A percentile compares a stretch with the other conserved stretches of the same genome.
Conservation (phyloP, 2,329 filamentous ascomycete species). For the Sporothrix humicola region DNA sequence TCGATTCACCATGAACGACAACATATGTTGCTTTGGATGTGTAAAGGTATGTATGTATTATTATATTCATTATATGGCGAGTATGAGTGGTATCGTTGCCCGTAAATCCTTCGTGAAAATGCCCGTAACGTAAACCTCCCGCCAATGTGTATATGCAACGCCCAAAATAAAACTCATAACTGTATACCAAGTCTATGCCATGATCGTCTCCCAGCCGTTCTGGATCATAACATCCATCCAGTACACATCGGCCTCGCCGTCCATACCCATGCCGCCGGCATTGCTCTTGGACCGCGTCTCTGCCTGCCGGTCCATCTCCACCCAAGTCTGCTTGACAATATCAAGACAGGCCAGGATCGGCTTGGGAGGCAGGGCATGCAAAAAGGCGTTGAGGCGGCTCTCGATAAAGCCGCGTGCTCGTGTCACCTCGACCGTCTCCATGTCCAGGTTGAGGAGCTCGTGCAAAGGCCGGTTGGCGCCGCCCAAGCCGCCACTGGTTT, state of each 20-base stretch:
- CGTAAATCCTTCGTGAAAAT: not conserved
- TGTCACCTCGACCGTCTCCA: conserved; percentile 52
- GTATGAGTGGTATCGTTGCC: not conserved
- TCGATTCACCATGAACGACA: not conserved
- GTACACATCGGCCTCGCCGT: conserved; percentile 51
- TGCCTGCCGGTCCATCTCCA: conserved; percentile 50
- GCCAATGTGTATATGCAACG: not conserved
- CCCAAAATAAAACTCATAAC: not conserved
- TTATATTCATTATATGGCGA: conserved; percentile 11
- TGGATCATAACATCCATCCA: conserved; percentile 64
- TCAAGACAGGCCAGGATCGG: conserved; percentile 56
- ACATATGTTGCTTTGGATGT: not conserved
- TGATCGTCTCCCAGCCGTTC: conserved; percentile 58
- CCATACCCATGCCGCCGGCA: conserved; percentile 36
- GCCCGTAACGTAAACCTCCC: not conserved
- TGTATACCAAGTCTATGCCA: conserved; percentile 32
- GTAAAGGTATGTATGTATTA: not conserved
- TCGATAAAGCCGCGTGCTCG: conserved; percentile 56
- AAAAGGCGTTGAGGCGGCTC: conserved; percentile 52
- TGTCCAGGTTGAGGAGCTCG: conserved; percentile 36
- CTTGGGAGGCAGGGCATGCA: conserved; percentile 56
- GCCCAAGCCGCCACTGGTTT: not conserved
- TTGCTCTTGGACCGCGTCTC: conserved; percentile 24
- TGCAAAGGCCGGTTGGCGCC: conserved; percentile 24
- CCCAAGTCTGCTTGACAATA: conserved; percentile 60